Conservation (phyloP, 1,139 yeast species). For the Pichia sp. region DNA sequence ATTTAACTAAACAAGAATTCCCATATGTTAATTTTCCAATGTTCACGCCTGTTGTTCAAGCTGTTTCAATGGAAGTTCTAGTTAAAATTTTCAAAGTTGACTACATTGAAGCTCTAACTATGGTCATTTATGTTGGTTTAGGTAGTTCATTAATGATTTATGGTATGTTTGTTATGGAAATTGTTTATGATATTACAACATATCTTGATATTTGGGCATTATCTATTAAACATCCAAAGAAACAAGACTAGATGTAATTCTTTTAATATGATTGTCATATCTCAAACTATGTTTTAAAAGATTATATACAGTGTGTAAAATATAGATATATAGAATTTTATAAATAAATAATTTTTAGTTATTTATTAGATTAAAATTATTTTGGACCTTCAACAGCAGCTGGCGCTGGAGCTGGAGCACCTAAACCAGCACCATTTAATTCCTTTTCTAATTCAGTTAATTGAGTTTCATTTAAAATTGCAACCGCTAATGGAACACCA, state of each 20-base stretch:
- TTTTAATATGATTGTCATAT: too few relatives aligned
- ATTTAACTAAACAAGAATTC: constrained; percentile 71
- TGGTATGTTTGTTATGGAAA: constrained; percentile 71
- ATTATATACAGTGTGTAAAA: constrained; percentile 1
- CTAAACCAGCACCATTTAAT: constrained; percentile 70
- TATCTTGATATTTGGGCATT: constrained; percentile 83
- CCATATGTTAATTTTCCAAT: constrained; percentile 69
- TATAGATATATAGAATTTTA: neutral
- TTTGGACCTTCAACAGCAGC: constrained; percentile 11
- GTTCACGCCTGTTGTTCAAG: constrained; percentile 57
- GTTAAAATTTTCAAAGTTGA: constrained; percentile 36
- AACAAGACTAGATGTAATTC: neutral
- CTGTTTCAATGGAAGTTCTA: constrained; percentile 38
- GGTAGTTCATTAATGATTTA: constrained; percentile 76
- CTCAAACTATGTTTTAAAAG: neutral
- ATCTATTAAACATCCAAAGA: constrained; percentile 65
- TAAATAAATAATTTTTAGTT: neutral
- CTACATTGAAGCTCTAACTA: constrained; percentile 35
- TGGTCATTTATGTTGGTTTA: constrained; percentile 62
- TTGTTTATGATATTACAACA: constrained; percentile 74
- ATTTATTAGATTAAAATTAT: neutral
- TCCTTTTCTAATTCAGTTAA: constrained; percentile 89
- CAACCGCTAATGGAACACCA: constrained; percentile 89
- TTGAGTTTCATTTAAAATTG: constrained; percentile 88
- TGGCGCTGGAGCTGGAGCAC: constrained; percentile 47